Evolutionary conservation across 805 yeast species (phyloP).

Genomic region (Ogataea ramenticola): DNA sequence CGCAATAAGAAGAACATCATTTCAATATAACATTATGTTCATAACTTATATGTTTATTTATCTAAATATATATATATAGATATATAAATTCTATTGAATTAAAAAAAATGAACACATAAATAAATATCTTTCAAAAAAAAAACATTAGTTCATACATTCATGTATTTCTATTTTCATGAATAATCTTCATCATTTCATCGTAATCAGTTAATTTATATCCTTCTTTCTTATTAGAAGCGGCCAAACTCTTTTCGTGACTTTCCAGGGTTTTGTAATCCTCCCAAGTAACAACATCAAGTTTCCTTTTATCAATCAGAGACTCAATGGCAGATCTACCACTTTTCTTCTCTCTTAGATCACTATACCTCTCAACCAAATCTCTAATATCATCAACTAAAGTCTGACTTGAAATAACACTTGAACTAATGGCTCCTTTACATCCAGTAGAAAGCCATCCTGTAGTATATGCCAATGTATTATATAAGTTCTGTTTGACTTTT

Average conservation of each 20-base stretch:
- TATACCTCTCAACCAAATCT: conserved; percentile 14
- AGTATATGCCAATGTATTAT: conserved; percentile 43
- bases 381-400: conserved; percentile 58
- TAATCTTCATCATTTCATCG: conserved; percentile 39
- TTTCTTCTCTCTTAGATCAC: conserved; percentile 33
- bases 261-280: conserved; percentile 58
- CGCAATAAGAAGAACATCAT: neutral
- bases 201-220: conserved; percentile 49
- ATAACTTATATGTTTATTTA: too few species aligned
- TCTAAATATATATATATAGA: too few species aligned
- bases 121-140: too few species aligned
- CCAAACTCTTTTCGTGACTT: conserved; percentile 41
- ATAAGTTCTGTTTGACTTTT: conserved; percentile 5
- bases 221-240: conserved; percentile 40
- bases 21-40: neutral
- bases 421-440: conserved; percentile 83
- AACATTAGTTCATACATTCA: too few species aligned
- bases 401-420: conserved; percentile 81
- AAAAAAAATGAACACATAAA: too few species aligned
- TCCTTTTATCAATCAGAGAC: conserved; percentile 11
- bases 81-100: too few species aligned
- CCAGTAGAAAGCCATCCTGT: conserved; percentile 91
- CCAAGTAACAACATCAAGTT: conserved; percentile 44
- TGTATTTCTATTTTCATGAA: neutral
- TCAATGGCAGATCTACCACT: conserved; percentile 25